phyloP scores from a whole-genome alignment of 192 early-diverging fungal species.

The Coemansia sp. region DNA sequence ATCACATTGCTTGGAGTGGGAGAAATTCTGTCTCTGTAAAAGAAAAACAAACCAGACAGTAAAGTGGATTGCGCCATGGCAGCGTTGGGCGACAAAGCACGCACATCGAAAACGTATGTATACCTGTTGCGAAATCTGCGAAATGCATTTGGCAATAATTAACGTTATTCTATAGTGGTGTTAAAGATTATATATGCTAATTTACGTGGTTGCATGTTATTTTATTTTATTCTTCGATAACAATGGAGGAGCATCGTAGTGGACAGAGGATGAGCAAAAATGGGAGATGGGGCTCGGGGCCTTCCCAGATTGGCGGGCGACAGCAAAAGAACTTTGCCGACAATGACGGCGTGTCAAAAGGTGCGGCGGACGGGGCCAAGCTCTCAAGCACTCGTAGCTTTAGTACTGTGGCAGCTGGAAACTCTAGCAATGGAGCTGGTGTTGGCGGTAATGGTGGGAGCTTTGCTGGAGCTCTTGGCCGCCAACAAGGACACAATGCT shows the following conservation, averaged over 20 bases:
- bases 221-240: background rate
- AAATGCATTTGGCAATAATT: too few relatives aligned
- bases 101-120: conserved; percentile 35
- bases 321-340: conserved; percentile 20
- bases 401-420: conserved; percentile 8
- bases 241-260: conserved; percentile 7
- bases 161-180: too few relatives aligned
- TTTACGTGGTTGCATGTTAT: background rate
- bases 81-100: conserved; percentile 30
- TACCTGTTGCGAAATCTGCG: background rate
- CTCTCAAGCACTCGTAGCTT: conserved; percentile 16
- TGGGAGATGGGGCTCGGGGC: conserved; percentile 43
- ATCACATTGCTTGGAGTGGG: background rate
- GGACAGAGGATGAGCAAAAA: conserved; percentile 10
- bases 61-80: conserved; percentile 16
- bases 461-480: background rate
- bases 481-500: conserved; percentile 5
- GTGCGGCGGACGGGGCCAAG: background rate
- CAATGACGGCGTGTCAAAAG: background rate
- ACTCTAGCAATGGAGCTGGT: conserved; percentile 7
- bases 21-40: background rate
- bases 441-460: background rate
- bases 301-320: conserved; percentile 33
- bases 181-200: background rate
- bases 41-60: background rate